Conservation (phyloP, 257 asterid species). For the Rhazya stricta region DNA sequence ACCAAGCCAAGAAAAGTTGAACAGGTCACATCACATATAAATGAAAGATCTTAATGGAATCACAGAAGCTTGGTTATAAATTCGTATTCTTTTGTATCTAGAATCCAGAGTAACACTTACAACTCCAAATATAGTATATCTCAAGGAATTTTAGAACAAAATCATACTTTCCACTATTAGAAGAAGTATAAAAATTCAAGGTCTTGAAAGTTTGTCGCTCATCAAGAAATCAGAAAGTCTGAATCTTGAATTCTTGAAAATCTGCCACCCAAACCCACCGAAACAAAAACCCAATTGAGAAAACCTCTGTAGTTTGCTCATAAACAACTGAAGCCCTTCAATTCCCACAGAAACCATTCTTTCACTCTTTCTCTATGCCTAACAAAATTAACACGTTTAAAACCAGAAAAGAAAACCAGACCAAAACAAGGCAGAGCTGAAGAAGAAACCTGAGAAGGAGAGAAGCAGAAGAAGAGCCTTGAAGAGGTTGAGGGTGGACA, state of each 20-base stretch:
- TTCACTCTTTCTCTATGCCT: neutral
- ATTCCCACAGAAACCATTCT: conserved; percentile 7
- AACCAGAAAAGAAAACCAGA: neutral
- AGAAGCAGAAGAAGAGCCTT: conserved; percentile 47
- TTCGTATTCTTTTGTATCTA: conserved; percentile 17
- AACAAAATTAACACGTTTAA: conserved; percentile 3
- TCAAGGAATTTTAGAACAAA: conserved; percentile 10
- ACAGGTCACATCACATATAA: conserved; percentile 4
- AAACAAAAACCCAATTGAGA: neutral
- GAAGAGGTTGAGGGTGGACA: conserved; percentile 52
- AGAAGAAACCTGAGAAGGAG: conserved; percentile 52
- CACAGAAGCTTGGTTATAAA: neutral
- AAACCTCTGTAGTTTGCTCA: neutral
- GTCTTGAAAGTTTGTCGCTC: neutral
- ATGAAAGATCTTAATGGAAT: conserved; percentile 3
- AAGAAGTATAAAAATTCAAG: neutral
- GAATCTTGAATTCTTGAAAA: conserved; percentile 4
- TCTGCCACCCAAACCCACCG: neutral
- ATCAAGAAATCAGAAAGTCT: neutral
- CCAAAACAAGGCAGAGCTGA: conserved; percentile 9
- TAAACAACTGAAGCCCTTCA: neutral
- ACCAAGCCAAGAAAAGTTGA: neutral
- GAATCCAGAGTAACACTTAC: conserved; percentile 14
- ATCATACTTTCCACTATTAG: neutral
- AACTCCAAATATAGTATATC: conserved; percentile 12